phyloP scores from a whole-genome alignment of 78 protist genomes.

The Polysphondylium violaceum region DNA sequence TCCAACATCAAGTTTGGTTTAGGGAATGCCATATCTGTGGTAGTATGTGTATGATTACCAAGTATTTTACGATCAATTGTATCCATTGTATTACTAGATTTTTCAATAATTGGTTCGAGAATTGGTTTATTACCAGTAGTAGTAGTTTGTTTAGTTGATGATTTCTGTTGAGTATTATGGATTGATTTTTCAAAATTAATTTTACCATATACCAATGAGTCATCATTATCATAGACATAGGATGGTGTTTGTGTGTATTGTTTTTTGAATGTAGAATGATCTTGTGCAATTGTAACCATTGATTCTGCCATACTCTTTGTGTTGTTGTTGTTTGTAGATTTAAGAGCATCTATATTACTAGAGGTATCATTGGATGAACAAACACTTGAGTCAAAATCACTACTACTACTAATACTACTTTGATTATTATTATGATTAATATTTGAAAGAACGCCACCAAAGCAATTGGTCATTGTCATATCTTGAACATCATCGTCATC shows the following conservation, averaged over 20 bases:
- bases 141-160: no score
- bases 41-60: no score
- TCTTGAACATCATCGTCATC: neutral
- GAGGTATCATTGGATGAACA: no score
- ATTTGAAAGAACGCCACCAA: neutral
- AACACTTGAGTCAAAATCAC: no score
- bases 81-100: neutral
- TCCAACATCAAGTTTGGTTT: no score
- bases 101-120: no score
- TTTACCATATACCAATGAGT: slow-evolving; percentile 45
- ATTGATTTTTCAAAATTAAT: slow-evolving; percentile 44
- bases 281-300: slow-evolving; percentile 36
- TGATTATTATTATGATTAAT: neutral
- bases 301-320: slow-evolving; percentile 19
- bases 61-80: neutral
- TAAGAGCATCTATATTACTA: no score
- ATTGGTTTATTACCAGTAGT: no score
- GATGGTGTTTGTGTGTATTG: slow-evolving; percentile 73
- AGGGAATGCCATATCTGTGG: no score
- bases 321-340: no score
- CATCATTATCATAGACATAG: slow-evolving; percentile 44
- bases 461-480: slow-evolving; percentile 36
- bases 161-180: no score
- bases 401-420: no score
- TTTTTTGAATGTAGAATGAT: neutral